Percentiles rank a stretch among this genome's conserved stretches.
phyloP scores from a whole-genome alignment of 192 early-diverging fungal species.

The Coemansia sp. region DNA sequence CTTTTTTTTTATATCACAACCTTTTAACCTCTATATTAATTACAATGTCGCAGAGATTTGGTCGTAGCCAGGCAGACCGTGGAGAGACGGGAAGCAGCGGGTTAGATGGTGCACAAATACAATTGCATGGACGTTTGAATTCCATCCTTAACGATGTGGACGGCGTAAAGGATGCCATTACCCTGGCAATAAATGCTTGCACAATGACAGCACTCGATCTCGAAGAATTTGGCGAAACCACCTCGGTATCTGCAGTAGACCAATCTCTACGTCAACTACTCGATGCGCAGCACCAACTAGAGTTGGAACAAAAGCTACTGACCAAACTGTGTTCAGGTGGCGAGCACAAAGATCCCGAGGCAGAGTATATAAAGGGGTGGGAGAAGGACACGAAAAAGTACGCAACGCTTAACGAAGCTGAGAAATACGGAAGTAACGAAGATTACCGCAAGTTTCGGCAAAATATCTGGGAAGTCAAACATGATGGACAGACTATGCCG shows the following conservation, averaged over 20 bases:
- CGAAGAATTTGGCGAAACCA: conserved; percentile 22
- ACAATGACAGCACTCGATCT: conserved; percentile 32
- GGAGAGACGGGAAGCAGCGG: not conserved
- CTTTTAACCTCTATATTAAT: not conserved
- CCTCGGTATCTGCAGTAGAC: conserved; percentile 20
- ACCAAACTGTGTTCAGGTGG: conserved; percentile 6
- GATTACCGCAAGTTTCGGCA: conserved; percentile 39
- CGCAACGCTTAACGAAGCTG: conserved; percentile 12
- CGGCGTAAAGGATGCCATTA: conserved; percentile 14
- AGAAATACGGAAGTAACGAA: conserved; percentile 23
- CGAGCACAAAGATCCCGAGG: conserved; percentile 11
- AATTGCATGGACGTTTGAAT: conserved; percentile 18
- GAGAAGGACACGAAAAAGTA: conserved; percentile 14
- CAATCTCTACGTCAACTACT: conserved; percentile 29
- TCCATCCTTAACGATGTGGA: conserved; percentile 13
- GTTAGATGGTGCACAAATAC: conserved; percentile 21
- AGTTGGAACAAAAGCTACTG: conserved; percentile 21
- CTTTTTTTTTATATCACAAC: not conserved
- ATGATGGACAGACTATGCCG: conserved; percentile 47
- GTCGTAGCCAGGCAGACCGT: not conserved
- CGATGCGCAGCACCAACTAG: conserved; percentile 32
- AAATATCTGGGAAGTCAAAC: conserved; percentile 43
- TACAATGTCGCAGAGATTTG: conserved; percentile 13
- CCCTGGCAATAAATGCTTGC: conserved; percentile 25
- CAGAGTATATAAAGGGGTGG: conserved; percentile 18